Evolutionary conservation across 2,329 filamentous ascomycete species (phyloP).

Genomic region (Ophiostoma piceae): DNA sequence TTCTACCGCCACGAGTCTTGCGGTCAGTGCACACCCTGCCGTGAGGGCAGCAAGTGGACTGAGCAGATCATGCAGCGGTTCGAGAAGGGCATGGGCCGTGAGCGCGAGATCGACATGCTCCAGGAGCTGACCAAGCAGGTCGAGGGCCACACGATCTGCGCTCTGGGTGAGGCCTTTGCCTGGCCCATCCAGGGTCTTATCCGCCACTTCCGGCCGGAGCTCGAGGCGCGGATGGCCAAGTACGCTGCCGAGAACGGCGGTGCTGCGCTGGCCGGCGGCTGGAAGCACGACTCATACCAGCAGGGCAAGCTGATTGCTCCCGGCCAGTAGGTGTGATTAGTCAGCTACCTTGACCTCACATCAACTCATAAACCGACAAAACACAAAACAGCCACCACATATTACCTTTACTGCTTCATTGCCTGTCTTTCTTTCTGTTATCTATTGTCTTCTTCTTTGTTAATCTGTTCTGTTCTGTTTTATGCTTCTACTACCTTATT

Average conservation of each 20-base stretch:
- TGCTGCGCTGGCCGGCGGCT: slow-evolving; percentile 76
- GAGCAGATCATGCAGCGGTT: slow-evolving; percentile 98
- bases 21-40: slow-evolving; percentile 98
- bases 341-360: not conserved
- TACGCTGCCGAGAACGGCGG: slow-evolving; percentile 70
- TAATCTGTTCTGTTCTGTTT: not conserved
- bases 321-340: slow-evolving; percentile 43
- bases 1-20: slow-evolving; percentile 99
- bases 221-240: slow-evolving; percentile 83
- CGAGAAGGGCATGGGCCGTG: slow-evolving; percentile 80
- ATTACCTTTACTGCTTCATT: slow-evolving; percentile 18
- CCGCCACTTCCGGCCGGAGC: slow-evolving; percentile 92
- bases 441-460: not conserved
- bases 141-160: slow-evolving; percentile 96
- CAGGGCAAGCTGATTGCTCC: slow-evolving; percentile 83
- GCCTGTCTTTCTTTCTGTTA: slow-evolving; percentile 1
- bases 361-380: not conserved
- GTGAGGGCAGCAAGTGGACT: slow-evolving; percentile 98
- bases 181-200: slow-evolving; percentile 99
- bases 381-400: not conserved
- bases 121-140: slow-evolving; percentile 99
- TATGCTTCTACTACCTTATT: slow-evolving; percentile 7
- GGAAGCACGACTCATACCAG: slow-evolving; percentile 67
- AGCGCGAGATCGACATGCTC: slow-evolving; percentile 97
- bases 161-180: slow-evolving; percentile 93